Base-by-base conservation (phyloP, 768 basidiomycete species). In the Boletus huronensis region DNA sequence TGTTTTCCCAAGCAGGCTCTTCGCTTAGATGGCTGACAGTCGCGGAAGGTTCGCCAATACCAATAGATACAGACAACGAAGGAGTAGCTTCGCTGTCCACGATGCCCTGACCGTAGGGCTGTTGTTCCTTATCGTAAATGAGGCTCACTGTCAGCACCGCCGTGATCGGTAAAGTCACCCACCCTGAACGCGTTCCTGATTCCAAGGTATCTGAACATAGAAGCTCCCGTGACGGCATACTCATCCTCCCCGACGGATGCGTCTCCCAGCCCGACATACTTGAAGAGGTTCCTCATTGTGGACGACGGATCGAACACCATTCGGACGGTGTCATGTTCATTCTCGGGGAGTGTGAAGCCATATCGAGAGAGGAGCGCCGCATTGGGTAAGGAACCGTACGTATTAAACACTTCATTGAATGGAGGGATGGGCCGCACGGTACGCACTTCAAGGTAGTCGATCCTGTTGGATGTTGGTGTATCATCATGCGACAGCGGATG, bases 311-410 rank as follows among this genome's bases (percentile, higher is more conserved):
- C 64, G 11, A 55, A 52, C 40, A 69, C 66, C 66, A 74, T 51
- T 23, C 56, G 72, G 23, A 87, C 62, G n/a, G 72, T 64, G 62
- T 90, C 88, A 56, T 81, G 75, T 45, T 85, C 86, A 65, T 90
- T 90, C 23, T 76, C 82, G 43, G 90, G 84, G n/a, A 91, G 75
- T 26, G 75, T 66, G 64, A 92, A 92, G 0, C 90, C 90, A 67
- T 91, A 91, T 57, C 79, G 82, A 16, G 73, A 75, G 48, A 90
- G 73, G 14, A 92, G 77, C 61, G 83, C 72, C 1, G 87, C 81
- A 63, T 90, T 91, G 17, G 75, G 73, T 35, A 90, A 72, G 3
- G 73, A 70, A n/a, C 85, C 84, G 64, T 92, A 93, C 0, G 87
- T 87, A 67, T 93, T 93, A 75, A 83, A 91, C 21, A 90, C 74